Evolutionary conservation across 1,284 basidiomycete species (phyloP).

Genomic region (Sparassis latifolia): DNA sequence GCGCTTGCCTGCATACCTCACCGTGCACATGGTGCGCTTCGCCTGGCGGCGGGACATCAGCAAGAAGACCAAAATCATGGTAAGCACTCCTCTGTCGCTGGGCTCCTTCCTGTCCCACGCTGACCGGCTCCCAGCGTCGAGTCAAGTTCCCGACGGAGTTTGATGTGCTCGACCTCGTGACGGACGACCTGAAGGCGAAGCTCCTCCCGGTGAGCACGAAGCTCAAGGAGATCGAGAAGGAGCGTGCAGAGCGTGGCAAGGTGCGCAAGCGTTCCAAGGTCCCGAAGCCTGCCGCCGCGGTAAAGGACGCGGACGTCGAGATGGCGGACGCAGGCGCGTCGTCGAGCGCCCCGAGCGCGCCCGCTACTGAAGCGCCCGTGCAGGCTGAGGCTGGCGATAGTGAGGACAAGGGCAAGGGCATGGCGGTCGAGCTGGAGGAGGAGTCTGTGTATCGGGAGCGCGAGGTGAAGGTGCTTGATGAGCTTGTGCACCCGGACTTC

Average conservation of each 20-base stretch:
- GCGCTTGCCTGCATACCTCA: slow-evolving; percentile 80
- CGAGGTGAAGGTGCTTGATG: slow-evolving; percentile 61
- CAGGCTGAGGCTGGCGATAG: neutral
- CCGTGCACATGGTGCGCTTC: slow-evolving; percentile 93
- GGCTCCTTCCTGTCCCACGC: neutral
- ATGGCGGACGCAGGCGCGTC: slow-evolving; percentile 4
- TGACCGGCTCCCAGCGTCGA: slow-evolving; percentile 55
- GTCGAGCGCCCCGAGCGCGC: neutral
- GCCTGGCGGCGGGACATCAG: slow-evolving; percentile 90
- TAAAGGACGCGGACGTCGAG: slow-evolving; percentile 21
- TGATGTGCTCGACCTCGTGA: slow-evolving; percentile 80
- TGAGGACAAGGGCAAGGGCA: slow-evolving; percentile 13
- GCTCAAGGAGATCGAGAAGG: slow-evolving; percentile 78
- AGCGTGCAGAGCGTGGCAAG: slow-evolving; percentile 79
- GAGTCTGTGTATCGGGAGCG: slow-evolving; percentile 53
- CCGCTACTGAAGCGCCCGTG: too few species aligned
- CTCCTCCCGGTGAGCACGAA: slow-evolving; percentile 66
- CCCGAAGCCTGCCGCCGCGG: slow-evolving; percentile 18
- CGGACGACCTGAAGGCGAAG: slow-evolving; percentile 73
- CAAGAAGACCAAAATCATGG: slow-evolving; percentile 93
- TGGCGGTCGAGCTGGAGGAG: slow-evolving; percentile 39
- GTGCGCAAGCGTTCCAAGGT: slow-evolving; percentile 71
- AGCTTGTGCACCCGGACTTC: slow-evolving; percentile 57
- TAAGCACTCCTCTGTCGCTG: slow-evolving; percentile 16
- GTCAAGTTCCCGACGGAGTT: slow-evolving; percentile 91